Base-by-base conservation (phyloP, 768 basidiomycete genomes). In the Leccinum variicolor region DNA sequence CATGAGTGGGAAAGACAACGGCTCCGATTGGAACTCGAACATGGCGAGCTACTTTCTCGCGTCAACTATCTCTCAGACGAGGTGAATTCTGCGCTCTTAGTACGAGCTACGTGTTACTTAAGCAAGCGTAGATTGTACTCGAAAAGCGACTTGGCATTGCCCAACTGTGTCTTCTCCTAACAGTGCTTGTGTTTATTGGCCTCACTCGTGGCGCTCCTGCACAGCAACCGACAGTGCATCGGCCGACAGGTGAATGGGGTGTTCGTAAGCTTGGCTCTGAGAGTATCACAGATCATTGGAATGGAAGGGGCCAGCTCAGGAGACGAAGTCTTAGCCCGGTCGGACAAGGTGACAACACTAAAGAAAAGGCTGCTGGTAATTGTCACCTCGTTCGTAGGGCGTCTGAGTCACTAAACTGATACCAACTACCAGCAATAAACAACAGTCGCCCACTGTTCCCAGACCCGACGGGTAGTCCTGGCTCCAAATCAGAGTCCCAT, bases 81-180 rank as follows among this genome's bases (percentile, higher is more conserved):
- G 83, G 93, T 94, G 43, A 23, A 70, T 58, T 41, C 57, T 17
- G 3, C 26, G 31, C 53, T 47, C 15, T 29, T 6, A n/a, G n/a
- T n/a, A 8, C 11, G 15, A 9, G 11, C 28, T 7, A n/a, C 15
- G 29, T 45, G 14, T 9, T 53, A 34, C 48, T 66, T 53, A 54
- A 41, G 26, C 13, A 29, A 10, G 49, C 31, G 5, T 55, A 96
- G 91, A 84, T 97, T 31, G 75, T 87, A 1, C 80, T 94, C 51
- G 95, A 97, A 72, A 94, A 96, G 65, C 86, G 93, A 2, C 81
- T 97, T 0, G 88, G 94, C 3, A 84, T 97, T 21, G 90, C 89
- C 0, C 95, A 98, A 65, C 80, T 98, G 0, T 86, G 89, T 67
- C 79, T 95, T 6, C 79, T 96, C 6, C 78, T 97, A 3, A 83